These are phyloP conservation scores for Trichocladium antarcticum DNA, from an alignment of 495 filamentous ascomycete species.

Conservation along the genomic window DNA sequence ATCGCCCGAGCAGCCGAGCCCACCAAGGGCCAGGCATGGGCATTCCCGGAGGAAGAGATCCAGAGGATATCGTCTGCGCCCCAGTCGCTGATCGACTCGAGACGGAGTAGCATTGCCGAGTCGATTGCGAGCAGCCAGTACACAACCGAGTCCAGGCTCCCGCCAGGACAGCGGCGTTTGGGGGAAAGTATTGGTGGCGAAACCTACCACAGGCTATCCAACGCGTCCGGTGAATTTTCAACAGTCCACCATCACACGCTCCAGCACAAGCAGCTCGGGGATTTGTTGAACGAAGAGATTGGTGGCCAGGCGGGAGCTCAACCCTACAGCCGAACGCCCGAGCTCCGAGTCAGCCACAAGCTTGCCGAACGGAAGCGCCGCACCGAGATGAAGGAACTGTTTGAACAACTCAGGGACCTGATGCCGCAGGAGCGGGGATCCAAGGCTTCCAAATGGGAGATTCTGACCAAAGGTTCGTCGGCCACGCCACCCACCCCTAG, in stretches of 20 bases:
- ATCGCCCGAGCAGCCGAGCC: slow-evolving; percentile 72
- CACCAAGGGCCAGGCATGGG: slow-evolving; percentile 71
- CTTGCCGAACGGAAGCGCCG: slow-evolving; percentile 89
- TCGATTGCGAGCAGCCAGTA: slow-evolving; percentile 64
- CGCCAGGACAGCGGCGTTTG: slow-evolving; percentile 57
- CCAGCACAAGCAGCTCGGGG: slow-evolving; percentile 61
- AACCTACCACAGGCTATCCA: slow-evolving; percentile 24
- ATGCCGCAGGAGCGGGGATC: slow-evolving; percentile 79
- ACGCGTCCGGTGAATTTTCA: slow-evolving; percentile 27
- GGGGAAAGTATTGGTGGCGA: slow-evolving; percentile 37
- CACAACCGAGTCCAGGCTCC: slow-evolving; percentile 56
- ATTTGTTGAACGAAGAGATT: slow-evolving; percentile 49
- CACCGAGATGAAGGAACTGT: slow-evolving; percentile 96
- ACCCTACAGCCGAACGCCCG: slow-evolving; percentile 88
- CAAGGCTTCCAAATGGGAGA: slow-evolving; percentile 99
- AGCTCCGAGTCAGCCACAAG: slow-evolving; percentile 91
- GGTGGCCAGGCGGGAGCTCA: slow-evolving; percentile 47
- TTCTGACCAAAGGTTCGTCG: slow-evolving; percentile 75
- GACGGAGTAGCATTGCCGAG: slow-evolving; percentile 61
- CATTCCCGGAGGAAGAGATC: slow-evolving; percentile 68
- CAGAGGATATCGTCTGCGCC: slow-evolving; percentile 33
- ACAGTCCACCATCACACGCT: slow-evolving; percentile 61
- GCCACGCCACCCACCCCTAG: not conserved
- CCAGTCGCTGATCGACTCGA: slow-evolving; percentile 51
- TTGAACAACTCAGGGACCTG: slow-evolving; percentile 71